These are phyloP conservation scores for Cystofilobasidium capitatum DNA, from an alignment of 768 basidiomycete species.

Conservation along the genomic window DNA sequence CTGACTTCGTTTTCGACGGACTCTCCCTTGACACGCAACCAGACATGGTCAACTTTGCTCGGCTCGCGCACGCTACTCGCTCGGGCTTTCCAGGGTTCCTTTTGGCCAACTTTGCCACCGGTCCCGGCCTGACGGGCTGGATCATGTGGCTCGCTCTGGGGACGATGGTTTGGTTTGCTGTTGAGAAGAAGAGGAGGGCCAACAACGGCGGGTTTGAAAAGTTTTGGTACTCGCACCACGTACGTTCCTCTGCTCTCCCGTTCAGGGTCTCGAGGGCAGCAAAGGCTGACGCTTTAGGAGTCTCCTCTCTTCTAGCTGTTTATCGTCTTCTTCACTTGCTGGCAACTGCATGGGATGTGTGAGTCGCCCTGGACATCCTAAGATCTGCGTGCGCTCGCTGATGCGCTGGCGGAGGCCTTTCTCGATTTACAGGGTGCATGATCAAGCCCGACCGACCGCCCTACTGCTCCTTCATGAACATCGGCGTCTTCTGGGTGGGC, in stretches of 20 bases:
- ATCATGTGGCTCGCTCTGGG: constrained; percentile 63
- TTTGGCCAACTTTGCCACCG: constrained; percentile 65
- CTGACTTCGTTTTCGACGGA: no score
- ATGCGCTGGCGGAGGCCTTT: neutral
- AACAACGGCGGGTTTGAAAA: constrained; percentile 56
- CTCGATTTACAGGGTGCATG: constrained; percentile 30
- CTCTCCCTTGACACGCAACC: no score
- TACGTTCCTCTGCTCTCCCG: constrained; percentile 13
- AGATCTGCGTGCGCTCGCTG: neutral
- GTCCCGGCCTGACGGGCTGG: constrained; percentile 68
- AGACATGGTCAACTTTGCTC: constrained; percentile 62
- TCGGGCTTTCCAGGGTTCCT: constrained; percentile 63
- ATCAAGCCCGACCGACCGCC: constrained; percentile 71
- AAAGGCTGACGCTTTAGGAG: neutral
- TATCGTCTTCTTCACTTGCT: constrained; percentile 80
- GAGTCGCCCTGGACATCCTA: constrained; percentile 18
- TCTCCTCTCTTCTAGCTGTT: constrained; percentile 59
- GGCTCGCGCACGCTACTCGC: constrained; percentile 47
- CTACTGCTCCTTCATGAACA: constrained; percentile 69
- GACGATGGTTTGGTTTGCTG: constrained; percentile 74
- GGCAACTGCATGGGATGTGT: constrained; percentile 86
- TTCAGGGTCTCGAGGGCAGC: neutral
- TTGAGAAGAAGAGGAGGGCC: constrained; percentile 64
- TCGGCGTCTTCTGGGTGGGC: constrained; percentile 91
- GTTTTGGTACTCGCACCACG: constrained; percentile 51